Conservation (phyloP, 1,139 yeast genomes). For the Lodderomyces margitis region DNA sequence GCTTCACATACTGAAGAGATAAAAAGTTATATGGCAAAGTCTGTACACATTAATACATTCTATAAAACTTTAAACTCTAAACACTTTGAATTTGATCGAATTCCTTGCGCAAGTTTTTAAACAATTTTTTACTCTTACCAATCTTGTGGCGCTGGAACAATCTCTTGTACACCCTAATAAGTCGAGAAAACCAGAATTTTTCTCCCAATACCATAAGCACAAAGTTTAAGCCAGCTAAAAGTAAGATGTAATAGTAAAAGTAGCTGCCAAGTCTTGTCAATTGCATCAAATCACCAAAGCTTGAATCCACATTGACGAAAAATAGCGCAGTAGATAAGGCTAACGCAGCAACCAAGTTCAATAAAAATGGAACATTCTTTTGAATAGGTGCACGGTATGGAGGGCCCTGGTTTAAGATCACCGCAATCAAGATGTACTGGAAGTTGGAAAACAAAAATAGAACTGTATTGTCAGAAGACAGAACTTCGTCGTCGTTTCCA, state of each 20-base stretch:
- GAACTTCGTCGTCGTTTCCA: slow-evolving; percentile 81
- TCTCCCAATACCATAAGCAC: slow-evolving; percentile 48
- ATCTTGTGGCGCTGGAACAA: slow-evolving; percentile 19
- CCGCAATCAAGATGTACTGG: slow-evolving; percentile 84
- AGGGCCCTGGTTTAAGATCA: slow-evolving; percentile 84
- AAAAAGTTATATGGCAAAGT: too few species aligned
- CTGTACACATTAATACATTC: too few species aligned
- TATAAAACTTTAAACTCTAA: too few species aligned
- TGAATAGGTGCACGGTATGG: slow-evolving; percentile 86
- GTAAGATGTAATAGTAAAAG: slow-evolving; percentile 52
- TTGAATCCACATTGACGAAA: slow-evolving; percentile 45
- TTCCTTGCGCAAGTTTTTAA: slow-evolving; percentile 36
- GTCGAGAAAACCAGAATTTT: slow-evolving; percentile 24
- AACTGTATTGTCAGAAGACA: slow-evolving; percentile 86
- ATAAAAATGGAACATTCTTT: slow-evolving; percentile 68
- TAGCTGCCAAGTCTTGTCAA: slow-evolving; percentile 56
- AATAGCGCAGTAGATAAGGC: slow-evolving; percentile 51
- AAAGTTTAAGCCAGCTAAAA: slow-evolving; percentile 51
- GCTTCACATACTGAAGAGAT: too few species aligned
- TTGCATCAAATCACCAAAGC: slow-evolving; percentile 70
- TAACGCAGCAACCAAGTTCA: slow-evolving; percentile 54
- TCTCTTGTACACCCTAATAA: slow-evolving; percentile 34
- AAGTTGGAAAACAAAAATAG: slow-evolving; percentile 78
- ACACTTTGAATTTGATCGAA: slow-evolving; percentile 17
- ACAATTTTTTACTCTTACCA: slow-evolving; percentile 37